A percentile compares a stretch with the other conserved stretches of the same genome.
These are phyloP conservation scores for Prunus dulcis DNA, from an alignment of 306 rosid genomes.

Conservation along the genomic window DNA sequence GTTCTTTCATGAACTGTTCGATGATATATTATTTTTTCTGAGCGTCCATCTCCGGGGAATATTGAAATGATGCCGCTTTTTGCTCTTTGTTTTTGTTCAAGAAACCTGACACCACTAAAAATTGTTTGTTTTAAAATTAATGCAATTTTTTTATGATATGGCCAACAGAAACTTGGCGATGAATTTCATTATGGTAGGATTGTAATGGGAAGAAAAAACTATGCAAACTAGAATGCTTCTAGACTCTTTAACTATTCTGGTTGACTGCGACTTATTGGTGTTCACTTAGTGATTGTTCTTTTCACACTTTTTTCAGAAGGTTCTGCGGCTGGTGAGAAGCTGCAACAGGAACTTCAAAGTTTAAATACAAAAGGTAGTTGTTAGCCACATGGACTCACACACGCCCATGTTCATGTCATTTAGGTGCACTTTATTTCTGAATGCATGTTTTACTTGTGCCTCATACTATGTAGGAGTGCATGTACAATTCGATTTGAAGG, in stretches of 20 bases:
- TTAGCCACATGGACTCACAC: conserved; percentile 14
- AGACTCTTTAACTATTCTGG: not conserved
- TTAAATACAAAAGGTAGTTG: conserved; percentile 70
- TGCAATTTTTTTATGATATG: not conserved
- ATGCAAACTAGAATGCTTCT: not conserved
- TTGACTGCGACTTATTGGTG: not conserved
- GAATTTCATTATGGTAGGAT: not conserved
- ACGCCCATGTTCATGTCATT: not conserved
- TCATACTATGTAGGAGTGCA: conserved; percentile 44
- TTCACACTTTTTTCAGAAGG: conserved; percentile 37
- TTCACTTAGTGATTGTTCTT: conserved; percentile 15
- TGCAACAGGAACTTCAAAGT: conserved; percentile 74
- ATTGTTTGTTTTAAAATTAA: not conserved
- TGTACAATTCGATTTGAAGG: conserved; percentile 82
- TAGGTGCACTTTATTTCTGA: not conserved
- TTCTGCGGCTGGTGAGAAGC: conserved; percentile 62
- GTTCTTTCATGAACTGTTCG: not conserved
- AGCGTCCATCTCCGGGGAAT: not conserved
- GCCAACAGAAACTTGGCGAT: not conserved
- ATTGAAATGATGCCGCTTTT: not conserved
- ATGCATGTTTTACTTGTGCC: conserved; percentile 4
- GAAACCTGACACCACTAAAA: not conserved
- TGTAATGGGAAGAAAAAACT: not conserved
- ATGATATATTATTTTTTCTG: not conserved
- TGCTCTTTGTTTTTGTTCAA: not conserved